Evolutionary conservation across 2,329 filamentous ascomycete species (phyloP).

Genomic region (Alternaria metachromatica): DNA sequence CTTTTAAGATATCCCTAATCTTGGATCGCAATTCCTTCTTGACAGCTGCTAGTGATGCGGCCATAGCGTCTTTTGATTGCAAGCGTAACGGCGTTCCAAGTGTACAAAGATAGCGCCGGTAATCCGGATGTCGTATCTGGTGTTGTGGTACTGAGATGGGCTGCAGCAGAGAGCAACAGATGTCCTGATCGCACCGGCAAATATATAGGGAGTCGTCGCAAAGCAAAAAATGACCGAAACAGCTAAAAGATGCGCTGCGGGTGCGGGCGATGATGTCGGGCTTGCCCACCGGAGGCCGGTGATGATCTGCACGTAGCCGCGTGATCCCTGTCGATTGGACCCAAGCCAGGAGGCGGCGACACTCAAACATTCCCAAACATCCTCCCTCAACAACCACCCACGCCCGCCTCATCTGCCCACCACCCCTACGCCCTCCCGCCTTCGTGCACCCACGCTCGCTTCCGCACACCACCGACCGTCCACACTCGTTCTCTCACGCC

Average conservation of each 20-base stretch:
- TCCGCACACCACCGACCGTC: constrained; percentile 9
- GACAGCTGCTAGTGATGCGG: constrained; percentile 64
- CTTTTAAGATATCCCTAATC: constrained; percentile 71
- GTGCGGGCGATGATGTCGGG: constrained; percentile 23
- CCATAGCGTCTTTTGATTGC: constrained; percentile 39
- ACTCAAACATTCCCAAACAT: constrained; percentile 15
- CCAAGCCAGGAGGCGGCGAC: constrained; percentile 20
- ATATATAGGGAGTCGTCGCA: neutral
- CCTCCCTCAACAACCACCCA: constrained; percentile 18
- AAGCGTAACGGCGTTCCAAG: constrained; percentile 21
- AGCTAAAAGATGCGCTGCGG: constrained; percentile 15
- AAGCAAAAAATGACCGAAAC: neutral
- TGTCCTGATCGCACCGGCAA: neutral
- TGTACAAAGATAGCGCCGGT: constrained; percentile 12
- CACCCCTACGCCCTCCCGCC: constrained; percentile 9
- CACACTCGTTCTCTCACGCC: constrained; percentile 14
- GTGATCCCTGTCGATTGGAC: constrained; percentile 27
- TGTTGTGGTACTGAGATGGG: neutral
- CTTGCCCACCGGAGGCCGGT: constrained; percentile 19
- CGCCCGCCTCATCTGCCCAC: constrained; percentile 1
- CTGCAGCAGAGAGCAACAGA: neutral
- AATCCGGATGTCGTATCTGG: neutral
- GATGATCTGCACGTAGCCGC: constrained; percentile 41
- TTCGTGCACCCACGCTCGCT: constrained; percentile 18
- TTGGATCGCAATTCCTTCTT: constrained; percentile 77